phyloP scores from a whole-genome alignment of 257 asterid genomes.

The Solanum chilense region DNA sequence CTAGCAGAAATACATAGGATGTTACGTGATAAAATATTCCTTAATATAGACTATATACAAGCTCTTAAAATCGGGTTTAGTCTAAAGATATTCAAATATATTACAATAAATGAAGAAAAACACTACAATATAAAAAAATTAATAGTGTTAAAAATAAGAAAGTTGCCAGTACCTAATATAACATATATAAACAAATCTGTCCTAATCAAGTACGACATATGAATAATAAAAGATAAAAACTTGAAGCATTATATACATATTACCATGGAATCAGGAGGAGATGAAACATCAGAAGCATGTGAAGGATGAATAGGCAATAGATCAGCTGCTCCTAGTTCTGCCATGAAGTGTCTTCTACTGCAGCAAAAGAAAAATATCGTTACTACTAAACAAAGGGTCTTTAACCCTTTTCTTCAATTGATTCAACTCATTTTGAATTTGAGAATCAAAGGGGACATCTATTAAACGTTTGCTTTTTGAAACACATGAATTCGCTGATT shows the following conservation, averaged over 20 bases:
- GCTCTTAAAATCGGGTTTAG: no score
- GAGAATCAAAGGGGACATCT: conserved; percentile 2
- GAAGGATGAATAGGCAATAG: conserved; percentile 37
- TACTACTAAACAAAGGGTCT: neutral
- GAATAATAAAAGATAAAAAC: neutral
- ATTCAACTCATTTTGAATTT: neutral
- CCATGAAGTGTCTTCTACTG: conserved; percentile 43
- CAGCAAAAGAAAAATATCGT: conserved; percentile 34
- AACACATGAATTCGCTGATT: neutral
- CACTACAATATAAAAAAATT: no score
- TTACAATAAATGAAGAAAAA: no score
- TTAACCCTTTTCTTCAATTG: neutral
- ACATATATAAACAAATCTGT: no score
- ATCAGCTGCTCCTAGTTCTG: conserved; percentile 26
- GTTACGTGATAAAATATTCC: no score
- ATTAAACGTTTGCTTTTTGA: neutral
- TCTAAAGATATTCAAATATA: no score
- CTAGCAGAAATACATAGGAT: no score
- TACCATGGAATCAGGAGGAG: conserved; percentile 38
- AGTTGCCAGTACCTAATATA: no score
- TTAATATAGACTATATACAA: no score
- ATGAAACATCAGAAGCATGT: conserved; percentile 21
- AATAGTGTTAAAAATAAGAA: no score
- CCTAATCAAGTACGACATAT: neutral
- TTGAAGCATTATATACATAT: neutral